Conservation (phyloP, 495 filamentous ascomycete species). For the Aspergillus cavernicola region DNA sequence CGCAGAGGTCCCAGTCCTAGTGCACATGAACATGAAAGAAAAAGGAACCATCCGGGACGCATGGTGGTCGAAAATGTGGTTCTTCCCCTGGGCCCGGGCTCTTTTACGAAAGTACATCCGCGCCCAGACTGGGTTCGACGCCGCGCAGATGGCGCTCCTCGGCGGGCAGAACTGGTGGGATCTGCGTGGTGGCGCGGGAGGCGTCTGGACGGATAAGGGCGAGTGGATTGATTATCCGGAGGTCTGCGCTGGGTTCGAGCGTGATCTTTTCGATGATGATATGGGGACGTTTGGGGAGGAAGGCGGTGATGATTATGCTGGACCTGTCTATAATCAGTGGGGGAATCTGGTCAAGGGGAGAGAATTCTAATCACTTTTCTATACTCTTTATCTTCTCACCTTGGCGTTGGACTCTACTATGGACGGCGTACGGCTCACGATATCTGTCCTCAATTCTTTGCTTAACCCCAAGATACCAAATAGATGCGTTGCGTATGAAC, state of each 20-base stretch:
- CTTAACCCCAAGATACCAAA: slow-evolving; percentile 10
- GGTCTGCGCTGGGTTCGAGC: slow-evolving; percentile 49
- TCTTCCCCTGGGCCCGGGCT: slow-evolving; percentile 47
- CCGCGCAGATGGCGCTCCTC: slow-evolving; percentile 39
- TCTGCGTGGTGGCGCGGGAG: slow-evolving; percentile 51
- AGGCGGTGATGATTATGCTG: slow-evolving; percentile 62
- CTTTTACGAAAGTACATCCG: slow-evolving; percentile 50
- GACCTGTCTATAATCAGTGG: slow-evolving; percentile 46
- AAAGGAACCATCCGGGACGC: slow-evolving; percentile 34
- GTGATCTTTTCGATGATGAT: slow-evolving; percentile 47
- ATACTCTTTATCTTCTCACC: background rate
- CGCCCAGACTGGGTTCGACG: slow-evolving; percentile 38
- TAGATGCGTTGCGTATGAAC: slow-evolving; percentile 5
- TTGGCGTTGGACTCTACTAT: background rate
- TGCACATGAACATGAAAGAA: slow-evolving; percentile 45
- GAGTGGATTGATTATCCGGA: slow-evolving; percentile 54
- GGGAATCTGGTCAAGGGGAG: slow-evolving; percentile 41
- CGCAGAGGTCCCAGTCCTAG: slow-evolving; percentile 43
- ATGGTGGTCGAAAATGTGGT: slow-evolving; percentile 60
- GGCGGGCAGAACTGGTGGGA: slow-evolving; percentile 54
- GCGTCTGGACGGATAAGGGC: slow-evolving; percentile 56
- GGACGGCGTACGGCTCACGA: slow-evolving; percentile 8
- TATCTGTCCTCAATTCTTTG: background rate
- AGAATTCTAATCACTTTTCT: slow-evolving; percentile 16
- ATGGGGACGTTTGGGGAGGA: slow-evolving; percentile 51